A percentile compares a stretch with the other conserved stretches of the same genome.
Evolutionary conservation across 2,329 filamentous ascomycete genomes (phyloP).

Genomic region (Phyllosticta citrichinensis): DNA sequence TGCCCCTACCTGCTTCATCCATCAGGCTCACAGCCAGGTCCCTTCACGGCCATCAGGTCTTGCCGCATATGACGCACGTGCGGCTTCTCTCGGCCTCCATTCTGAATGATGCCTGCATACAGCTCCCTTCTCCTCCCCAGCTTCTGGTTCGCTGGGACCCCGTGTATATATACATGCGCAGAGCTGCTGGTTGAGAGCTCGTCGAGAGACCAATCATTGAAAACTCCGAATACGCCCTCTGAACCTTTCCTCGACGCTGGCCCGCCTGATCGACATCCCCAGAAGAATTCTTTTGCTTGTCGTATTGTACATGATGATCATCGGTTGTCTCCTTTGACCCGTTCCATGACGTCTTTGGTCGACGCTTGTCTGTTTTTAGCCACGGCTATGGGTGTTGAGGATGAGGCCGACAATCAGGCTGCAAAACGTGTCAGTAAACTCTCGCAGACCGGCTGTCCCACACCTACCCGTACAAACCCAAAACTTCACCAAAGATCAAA

Average conservation of each 20-base stretch:
- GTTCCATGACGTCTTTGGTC: neutral
- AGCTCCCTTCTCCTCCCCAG: neutral
- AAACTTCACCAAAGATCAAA: constrained; percentile 93
- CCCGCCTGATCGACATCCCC: neutral
- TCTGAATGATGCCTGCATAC: neutral
- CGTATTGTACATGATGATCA: neutral
- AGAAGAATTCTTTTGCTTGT: neutral
- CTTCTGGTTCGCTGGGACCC: neutral
- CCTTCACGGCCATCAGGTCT: neutral
- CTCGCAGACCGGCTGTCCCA: neutral
- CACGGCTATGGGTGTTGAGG: constrained; percentile 76
- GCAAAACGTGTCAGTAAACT: constrained; percentile 12
- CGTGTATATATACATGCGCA: neutral
- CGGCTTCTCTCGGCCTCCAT: neutral
- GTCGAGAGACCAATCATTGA: neutral
- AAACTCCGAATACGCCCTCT: neutral
- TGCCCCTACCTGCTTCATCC: neutral
- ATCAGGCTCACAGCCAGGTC: neutral
- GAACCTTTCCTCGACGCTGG: neutral
- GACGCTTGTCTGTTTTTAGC: constrained; percentile 19
- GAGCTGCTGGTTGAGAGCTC: neutral
- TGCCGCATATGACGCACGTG: constrained; percentile 7
- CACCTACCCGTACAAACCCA: constrained; percentile 87
- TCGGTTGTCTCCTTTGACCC: neutral
- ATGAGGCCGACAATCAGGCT: constrained; percentile 90